Conservation (phyloP, 495 filamentous ascomycete genomes). For the Penicillium manginii region DNA sequence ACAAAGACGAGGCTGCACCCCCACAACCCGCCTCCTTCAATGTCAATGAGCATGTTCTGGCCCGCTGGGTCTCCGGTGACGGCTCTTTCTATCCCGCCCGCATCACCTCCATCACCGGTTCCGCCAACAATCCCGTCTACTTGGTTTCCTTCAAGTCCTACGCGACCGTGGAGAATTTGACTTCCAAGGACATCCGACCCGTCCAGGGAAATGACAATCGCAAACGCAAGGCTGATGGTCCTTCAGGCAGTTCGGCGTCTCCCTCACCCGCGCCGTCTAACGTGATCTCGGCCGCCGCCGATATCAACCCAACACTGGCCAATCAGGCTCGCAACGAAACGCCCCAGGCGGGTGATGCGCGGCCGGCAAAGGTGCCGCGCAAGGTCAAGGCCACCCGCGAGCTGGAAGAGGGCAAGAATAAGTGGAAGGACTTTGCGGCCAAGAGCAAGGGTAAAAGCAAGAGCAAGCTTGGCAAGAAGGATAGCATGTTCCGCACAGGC, state of each 20-base stretch:
- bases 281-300: constrained; percentile 86
- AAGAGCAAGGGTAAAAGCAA: constrained; percentile 85
- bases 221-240: constrained; percentile 91
- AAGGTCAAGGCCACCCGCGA: constrained; percentile 92
- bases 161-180: constrained; percentile 77
- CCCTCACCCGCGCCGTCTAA: constrained; percentile 56
- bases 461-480: constrained; percentile 83
- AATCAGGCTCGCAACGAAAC: constrained; percentile 70
- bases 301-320: constrained; percentile 79
- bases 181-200: constrained; percentile 82
- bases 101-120: constrained; percentile 92
- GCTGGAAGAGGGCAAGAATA: constrained; percentile 85
- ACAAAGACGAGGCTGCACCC: constrained; percentile 42
- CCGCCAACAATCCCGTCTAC: constrained; percentile 84
- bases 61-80: constrained; percentile 89
- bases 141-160: constrained; percentile 93
- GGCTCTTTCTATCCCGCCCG: constrained; percentile 89
- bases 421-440: constrained; percentile 88
- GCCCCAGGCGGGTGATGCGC: constrained; percentile 64
- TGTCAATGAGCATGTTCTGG: constrained; percentile 88
- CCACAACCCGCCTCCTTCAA: constrained; percentile 62
- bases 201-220: constrained; percentile 65
- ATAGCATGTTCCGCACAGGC: constrained; percentile 95
- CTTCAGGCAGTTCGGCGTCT: constrained; percentile 56
- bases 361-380: constrained; percentile 68